Percentiles rank a stretch among this genome's conserved stretches.
Evolutionary conservation across 164 flowering plant genomes (phyloP).

Genomic region (Platanus orientalis): DNA sequence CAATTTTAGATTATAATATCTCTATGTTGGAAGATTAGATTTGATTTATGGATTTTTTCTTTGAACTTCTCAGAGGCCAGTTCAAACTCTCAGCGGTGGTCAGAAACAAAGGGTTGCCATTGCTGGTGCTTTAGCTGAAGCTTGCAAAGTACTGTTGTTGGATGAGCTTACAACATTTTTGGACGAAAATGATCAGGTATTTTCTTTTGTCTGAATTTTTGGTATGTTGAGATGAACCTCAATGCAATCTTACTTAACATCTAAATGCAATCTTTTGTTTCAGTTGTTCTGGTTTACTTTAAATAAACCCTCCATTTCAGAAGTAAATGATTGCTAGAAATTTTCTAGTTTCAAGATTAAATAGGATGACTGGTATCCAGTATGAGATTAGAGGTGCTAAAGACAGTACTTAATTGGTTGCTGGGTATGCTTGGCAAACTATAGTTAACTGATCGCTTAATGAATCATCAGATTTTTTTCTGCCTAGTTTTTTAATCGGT

Average conservation of each 20-base stretch:
- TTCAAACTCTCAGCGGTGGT: conserved; percentile 97
- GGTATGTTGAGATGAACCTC: background rate
- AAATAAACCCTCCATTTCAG: background rate
- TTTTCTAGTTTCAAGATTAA: background rate
- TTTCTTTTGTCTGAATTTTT: background rate
- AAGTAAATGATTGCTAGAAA: background rate
- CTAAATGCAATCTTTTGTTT: no score
- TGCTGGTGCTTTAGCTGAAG: conserved; percentile 94
- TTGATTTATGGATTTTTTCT: conserved; percentile 3
- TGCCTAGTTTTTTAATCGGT: background rate
- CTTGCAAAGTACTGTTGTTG: conserved; percentile 72
- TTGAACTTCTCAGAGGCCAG: conserved; percentile 57
- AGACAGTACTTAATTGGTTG: no score
- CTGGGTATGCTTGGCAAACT: no score
- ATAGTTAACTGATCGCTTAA: no score
- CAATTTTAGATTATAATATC: background rate
- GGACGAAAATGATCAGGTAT: conserved; percentile 90
- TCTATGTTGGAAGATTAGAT: background rate
- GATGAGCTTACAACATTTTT: conserved; percentile 98
- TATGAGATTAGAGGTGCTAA: background rate
- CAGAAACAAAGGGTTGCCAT: conserved; percentile 98
- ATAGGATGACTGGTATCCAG: background rate
- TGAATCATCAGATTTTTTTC: no score
- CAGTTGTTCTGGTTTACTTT: background rate
- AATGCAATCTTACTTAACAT: no score